Evolutionary conservation across 1,284 basidiomycete genomes (phyloP).

Genomic region (Ceratorhiza oryzae-sativae): DNA sequence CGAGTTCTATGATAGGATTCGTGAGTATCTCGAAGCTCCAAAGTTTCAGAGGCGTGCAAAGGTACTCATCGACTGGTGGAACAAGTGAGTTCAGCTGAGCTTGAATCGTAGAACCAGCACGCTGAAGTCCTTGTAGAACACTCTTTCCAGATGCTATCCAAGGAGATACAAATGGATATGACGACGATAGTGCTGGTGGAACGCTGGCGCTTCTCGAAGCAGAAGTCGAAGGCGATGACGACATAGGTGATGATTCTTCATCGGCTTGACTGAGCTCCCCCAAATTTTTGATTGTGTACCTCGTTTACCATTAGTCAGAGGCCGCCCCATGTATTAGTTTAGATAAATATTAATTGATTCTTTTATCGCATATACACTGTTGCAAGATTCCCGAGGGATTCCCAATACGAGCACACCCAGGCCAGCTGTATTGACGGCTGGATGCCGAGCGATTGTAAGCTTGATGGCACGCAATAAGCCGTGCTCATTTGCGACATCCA

Average conservation of each 20-base stretch:
- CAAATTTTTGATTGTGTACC: too few species aligned
- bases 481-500: too few species aligned
- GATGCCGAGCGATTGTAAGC: too few species aligned
- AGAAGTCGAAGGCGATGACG: not conserved
- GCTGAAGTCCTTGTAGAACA: not conserved
- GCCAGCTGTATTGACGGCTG: too few species aligned
- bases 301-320: too few species aligned
- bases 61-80: slow-evolving; percentile 1
- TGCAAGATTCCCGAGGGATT: too few species aligned
- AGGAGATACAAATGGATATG: not conserved
- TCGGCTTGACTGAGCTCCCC: too few species aligned
- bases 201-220: not conserved
- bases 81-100: not conserved
- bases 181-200: not conserved
- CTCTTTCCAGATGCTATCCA: not conserved
- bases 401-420: too few species aligned
- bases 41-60: not conserved
- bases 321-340: too few species aligned
- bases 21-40: slow-evolving; percentile 1
- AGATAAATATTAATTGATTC: too few species aligned
- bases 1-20: not conserved
- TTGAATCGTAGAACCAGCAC: not conserved
- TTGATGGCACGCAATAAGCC: too few species aligned
- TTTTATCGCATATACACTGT: too few species aligned
- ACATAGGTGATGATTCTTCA: not conserved